Evolutionary conservation across 1,139 yeast species (phyloP), one percentile per base, ranked within the genome.

Genomic region (Sugiyamaella pinicola): DNA sequence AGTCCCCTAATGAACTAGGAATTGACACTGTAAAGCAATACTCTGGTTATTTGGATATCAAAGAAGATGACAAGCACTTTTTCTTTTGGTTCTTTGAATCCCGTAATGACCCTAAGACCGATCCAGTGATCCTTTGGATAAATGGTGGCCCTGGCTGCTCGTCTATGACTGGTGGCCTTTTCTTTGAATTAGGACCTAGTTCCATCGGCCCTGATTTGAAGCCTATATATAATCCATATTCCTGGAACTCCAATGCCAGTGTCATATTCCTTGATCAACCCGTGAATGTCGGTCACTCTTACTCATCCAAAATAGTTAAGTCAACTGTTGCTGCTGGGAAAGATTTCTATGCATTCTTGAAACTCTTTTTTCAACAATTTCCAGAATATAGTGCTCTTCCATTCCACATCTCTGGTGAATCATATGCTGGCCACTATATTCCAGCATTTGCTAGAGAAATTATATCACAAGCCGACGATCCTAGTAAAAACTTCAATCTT

Each of bases 211-310:
- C 78, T 26, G 79, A 85, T 55, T 73, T 86, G 62, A 81, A 83
- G 66, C 95, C 95, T 26, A 79, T 83, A 53, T 75, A 74, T 71
- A 89, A 89, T 74, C 91, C 91, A 43, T 74, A 81, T 72, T 80
- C 96, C 9, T 90, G 96, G 96, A 90, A 89, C 72, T 76, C 81
- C 60, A 89, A 89, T 65, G 96, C 97, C 18, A 81, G 93, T 13
- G 91, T 90, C 38, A 87, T 91, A 66, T 91, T 87, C 76, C 79
- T 91, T 65, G 98, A 91, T 72, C 97, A 90, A 73, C 98, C 98
- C 1, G 96, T 90, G 51, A 88, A 89, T 58, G 96, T 87, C 48
- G 98, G 97, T 47, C 90, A 83, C 74, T 89, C 96, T 6, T 90
- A 89, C 19, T 74, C 77, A 24, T 78, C 76, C 24, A 62, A 79